A percentile compares a stretch with the other conserved stretches of the same genome.
These are phyloP conservation scores for Udeniomyces megalosporus DNA, from an alignment of 768 basidiomycete genomes.

Conservation along the genomic window DNA sequence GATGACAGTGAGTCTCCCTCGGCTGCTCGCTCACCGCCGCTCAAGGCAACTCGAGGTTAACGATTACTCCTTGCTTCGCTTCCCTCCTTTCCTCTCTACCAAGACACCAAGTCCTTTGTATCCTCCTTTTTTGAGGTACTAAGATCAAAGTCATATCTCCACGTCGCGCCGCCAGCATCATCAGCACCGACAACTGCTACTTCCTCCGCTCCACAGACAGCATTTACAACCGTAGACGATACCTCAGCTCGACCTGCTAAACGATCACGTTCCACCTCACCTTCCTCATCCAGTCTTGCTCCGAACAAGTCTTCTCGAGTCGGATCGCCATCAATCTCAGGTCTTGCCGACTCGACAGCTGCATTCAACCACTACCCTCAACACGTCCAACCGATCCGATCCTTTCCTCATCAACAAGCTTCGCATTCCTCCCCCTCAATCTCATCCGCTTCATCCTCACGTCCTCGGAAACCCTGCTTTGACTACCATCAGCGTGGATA, in stretches of 20 bases:
- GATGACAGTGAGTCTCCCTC: slow-evolving; percentile 51
- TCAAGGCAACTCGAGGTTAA: slow-evolving; percentile 14
- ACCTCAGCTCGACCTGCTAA: not conserved
- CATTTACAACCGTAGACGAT: not conserved
- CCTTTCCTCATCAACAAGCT: not conserved
- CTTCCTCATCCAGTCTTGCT: not conserved
- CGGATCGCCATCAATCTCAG: not conserved
- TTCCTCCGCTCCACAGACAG: too few species aligned
- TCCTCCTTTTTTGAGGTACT: slow-evolving; percentile 72
- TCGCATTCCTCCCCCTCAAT: not conserved
- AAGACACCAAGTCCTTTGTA: slow-evolving; percentile 57
- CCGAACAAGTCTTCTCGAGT: not conserved
- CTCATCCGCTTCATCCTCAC: not conserved
- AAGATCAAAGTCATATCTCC: slow-evolving; percentile 20
- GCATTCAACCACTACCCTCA: not conserved
- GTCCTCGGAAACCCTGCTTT: not conserved
- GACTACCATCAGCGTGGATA: slow-evolving; percentile 52
- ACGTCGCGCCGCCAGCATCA: not conserved
- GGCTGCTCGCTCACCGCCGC: slow-evolving; percentile 8
- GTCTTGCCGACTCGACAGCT: not conserved
- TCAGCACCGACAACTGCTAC: not conserved
- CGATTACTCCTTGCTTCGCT: not conserved
- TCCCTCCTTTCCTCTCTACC: slow-evolving; percentile 20
- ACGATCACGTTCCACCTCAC: not conserved
- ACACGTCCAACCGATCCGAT: not conserved